Evolutionary conservation across 371 early-diverging fungal genomes (phyloP).

Genomic region (Saksenaea oblongispora): DNA sequence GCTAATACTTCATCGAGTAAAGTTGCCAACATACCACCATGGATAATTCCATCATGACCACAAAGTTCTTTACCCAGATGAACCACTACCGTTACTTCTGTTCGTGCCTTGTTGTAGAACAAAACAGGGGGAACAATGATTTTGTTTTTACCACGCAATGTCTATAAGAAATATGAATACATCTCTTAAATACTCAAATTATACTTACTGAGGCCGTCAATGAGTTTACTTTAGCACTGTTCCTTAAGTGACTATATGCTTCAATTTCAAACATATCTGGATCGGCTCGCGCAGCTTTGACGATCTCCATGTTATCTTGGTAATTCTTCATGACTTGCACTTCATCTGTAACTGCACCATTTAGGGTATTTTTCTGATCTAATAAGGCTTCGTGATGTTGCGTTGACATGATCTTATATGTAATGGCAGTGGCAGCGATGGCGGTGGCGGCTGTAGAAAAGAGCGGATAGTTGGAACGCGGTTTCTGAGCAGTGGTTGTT

Average conservation of each 20-base stretch:
- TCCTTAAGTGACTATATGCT: conserved; percentile 32
- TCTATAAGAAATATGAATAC: too few species aligned
- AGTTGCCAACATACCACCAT: conserved; percentile 72
- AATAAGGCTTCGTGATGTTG: conserved; percentile 24
- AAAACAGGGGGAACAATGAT: conserved; percentile 35
- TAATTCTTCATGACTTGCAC: conserved; percentile 8
- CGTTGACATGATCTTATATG: conserved; percentile 16
- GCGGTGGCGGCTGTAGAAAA: conserved; percentile 6
- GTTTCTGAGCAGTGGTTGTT: not conserved
- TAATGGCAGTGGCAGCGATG: conserved; percentile 7
- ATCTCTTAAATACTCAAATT: not conserved
- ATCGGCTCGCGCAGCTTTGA: conserved; percentile 27
- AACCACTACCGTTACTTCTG: conserved; percentile 30
- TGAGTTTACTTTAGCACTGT: conserved; percentile 27
- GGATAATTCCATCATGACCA: conserved; percentile 69
- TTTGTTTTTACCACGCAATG: conserved; percentile 43
- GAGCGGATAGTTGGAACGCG: not conserved
- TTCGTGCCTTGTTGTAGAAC: conserved; percentile 42
- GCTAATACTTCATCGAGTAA: conserved; percentile 69
- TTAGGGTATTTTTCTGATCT: conserved; percentile 18
- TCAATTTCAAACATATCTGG: conserved; percentile 30
- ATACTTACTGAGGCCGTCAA: conserved; percentile 42
- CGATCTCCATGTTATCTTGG: conserved; percentile 33
- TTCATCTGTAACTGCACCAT: conserved; percentile 7
- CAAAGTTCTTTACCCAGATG: conserved; percentile 53